Conservation (phyloP, 306 rosid species). For the Neltuma alba region DNA sequence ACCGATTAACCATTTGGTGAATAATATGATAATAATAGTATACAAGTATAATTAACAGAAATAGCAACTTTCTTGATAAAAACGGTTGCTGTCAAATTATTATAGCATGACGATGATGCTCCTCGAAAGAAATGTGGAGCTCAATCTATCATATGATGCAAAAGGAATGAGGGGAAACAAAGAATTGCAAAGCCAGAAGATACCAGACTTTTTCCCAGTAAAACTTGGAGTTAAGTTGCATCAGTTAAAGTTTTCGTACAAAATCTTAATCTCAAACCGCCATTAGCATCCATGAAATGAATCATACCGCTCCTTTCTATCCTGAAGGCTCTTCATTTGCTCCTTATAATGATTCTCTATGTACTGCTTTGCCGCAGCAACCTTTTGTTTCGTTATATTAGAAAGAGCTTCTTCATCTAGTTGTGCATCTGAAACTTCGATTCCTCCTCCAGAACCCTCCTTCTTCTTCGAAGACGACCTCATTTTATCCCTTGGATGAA, state of each 20-base stretch:
- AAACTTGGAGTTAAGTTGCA: neutral
- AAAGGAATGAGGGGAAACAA: neutral
- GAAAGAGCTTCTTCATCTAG: conserved; percentile 68
- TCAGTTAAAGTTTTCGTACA: neutral
- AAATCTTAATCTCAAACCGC: neutral
- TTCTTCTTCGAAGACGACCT: conserved; percentile 61
- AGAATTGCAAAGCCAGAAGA: neutral
- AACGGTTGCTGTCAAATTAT: neutral
- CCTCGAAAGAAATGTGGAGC: neutral
- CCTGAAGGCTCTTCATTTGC: conserved; percentile 92
- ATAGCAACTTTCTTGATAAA: no score
- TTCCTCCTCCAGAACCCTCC: conserved; percentile 40
- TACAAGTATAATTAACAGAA: no score
- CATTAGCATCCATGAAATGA: neutral
- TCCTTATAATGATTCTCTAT: conserved; percentile 97
- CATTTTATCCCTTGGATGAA: conserved; percentile 80
- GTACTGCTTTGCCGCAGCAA: conserved; percentile 85
- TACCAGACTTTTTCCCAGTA: neutral
- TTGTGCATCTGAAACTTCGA: conserved; percentile 36
- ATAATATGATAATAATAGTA: no score
- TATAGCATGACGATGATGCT: neutral
- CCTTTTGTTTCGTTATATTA: conserved; percentile 81
- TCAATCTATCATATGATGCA: neutral
- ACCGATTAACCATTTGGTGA: neutral
- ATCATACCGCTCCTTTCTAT: conserved; percentile 83